phyloP scores from a whole-genome alignment of 805 yeast species.

The Candida nemodendra region DNA sequence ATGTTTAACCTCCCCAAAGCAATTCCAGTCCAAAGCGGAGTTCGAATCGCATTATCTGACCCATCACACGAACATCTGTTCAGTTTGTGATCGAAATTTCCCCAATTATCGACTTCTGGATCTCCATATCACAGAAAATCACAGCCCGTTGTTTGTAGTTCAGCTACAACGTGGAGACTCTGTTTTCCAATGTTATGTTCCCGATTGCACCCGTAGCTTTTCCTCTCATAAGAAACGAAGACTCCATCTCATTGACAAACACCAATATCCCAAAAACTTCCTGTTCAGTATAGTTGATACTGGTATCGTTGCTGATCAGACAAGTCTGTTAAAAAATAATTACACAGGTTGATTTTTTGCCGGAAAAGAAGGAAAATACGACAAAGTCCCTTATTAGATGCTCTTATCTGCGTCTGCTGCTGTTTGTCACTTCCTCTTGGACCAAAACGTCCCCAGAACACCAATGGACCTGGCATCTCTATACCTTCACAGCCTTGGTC shows the following conservation, averaged over 20 bases:
- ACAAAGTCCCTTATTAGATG: too few relatives aligned
- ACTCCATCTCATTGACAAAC: conserved; percentile 49
- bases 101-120: conserved; percentile 43
- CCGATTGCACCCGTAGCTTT: conserved; percentile 41
- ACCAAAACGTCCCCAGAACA: too few relatives aligned
- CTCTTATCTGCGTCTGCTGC: not conserved
- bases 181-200: conserved; percentile 43
- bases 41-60: conserved; percentile 28
- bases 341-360: too few relatives aligned
- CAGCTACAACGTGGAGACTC: conserved; percentile 38
- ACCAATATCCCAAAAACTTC: conserved; percentile 44
- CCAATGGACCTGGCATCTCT: too few relatives aligned
- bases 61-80: conserved; percentile 34
- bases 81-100: conserved; percentile 38
- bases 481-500: too few relatives aligned
- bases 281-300: conserved; percentile 29
- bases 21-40: conserved; percentile 9
- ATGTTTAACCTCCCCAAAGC: conserved; percentile 14
- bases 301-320: conserved; percentile 24
- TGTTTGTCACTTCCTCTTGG: conserved; percentile 2
- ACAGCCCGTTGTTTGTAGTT: conserved; percentile 45
- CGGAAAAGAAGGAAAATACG: too few relatives aligned
- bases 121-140: conserved; percentile 52
- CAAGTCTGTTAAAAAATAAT: conserved; percentile 22
- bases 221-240: conserved; percentile 39